Base-by-base conservation (phyloP, 1,284 basidiomycete species). In the Ganoderma sp. region DNA sequence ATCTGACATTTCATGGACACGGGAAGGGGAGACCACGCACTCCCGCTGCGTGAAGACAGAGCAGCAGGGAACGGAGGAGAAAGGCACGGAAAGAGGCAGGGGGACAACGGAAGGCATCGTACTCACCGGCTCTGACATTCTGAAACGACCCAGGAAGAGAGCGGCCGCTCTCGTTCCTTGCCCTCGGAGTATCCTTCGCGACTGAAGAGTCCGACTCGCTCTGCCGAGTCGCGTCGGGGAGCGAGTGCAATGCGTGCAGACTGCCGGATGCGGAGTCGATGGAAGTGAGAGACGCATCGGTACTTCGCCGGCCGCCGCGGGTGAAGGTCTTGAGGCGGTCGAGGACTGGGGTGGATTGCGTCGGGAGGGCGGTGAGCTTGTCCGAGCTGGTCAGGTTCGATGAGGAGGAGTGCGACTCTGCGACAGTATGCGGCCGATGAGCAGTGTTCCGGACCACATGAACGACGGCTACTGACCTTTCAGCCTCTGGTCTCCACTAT, bases 161-260 rank as follows among this genome's bases (percentile, higher is more conserved):
- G 28, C 72, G 77, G 52, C 80, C 80, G 63, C 79, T 81, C 54
- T 85, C 85, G n/a, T 84, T 80, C 50, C 80, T 81, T 59, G 80
- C 80, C 22, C 75, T 76, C 14, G 80, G 76, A 15, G 77, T 78
- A 19, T 76, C 78, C 52, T 73, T 74, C 32, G 75, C 75, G 0
- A 70, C 45, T 3, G 78, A 78, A 1, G 75, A 74, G 1, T 82
- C 82, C n/a, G 78, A 75, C 3, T 76, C 74, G 64, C 72, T 76
- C 15, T 60, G 73, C 42, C 71, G 74, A 28, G 71, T 65, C 1
- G 69, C 48, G 2, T 54, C 67, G 71, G 52, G 69, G 63, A 73
- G 64, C 66, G 57, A 65, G 66, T 66, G 69, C 74, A 72, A 61
- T 34, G 62, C 73, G 45, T 43, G 73, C 12, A 59, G 69, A 59